These are phyloP conservation scores for Asclepias syriaca DNA, from an alignment of 257 asterid genomes.

Conservation along the genomic window DNA sequence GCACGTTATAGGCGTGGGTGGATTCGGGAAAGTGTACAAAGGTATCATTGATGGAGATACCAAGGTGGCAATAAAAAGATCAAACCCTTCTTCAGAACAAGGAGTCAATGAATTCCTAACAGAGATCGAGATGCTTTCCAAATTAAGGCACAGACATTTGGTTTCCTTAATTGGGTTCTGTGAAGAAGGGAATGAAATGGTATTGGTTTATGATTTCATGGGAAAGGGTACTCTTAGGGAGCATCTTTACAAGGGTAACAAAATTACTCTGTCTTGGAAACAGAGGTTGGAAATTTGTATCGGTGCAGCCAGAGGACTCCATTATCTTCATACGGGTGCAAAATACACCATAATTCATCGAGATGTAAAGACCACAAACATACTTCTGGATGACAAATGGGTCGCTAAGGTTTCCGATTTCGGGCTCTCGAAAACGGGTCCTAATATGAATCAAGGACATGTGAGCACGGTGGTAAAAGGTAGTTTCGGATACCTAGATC, in stretches of 20 bases:
- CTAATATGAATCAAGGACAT: constrained; percentile 79
- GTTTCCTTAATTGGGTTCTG: constrained; percentile 86
- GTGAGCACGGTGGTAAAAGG: constrained; percentile 84
- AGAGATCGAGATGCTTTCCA: constrained; percentile 79
- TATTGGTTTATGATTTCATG: constrained; percentile 78
- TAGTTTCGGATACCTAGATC: constrained; percentile 82
- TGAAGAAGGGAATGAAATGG: constrained; percentile 84
- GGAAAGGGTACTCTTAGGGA: constrained; percentile 78
- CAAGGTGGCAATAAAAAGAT: constrained; percentile 74
- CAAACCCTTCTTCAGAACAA: constrained; percentile 86
- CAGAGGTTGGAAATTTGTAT: constrained; percentile 71
- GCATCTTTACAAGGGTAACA: constrained; percentile 73
- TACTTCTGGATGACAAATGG: constrained; percentile 78
- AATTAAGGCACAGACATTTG: constrained; percentile 68
- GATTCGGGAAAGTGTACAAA: constrained; percentile 85
- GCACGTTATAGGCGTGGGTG: constrained; percentile 88
- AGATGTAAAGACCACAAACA: constrained; percentile 84
- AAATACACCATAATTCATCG: constrained; percentile 84
- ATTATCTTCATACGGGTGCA: constrained; percentile 84
- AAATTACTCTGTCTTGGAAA: constrained; percentile 59
- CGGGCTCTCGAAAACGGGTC: constrained; percentile 78
- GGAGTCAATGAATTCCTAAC: constrained; percentile 85
- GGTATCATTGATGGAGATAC: constrained; percentile 58
- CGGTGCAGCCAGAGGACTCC: constrained; percentile 84
- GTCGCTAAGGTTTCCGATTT: constrained; percentile 91